These are phyloP conservation scores for Vaccinium darrowii DNA, from an alignment of 148 eudicot species.

Conservation along the genomic window DNA sequence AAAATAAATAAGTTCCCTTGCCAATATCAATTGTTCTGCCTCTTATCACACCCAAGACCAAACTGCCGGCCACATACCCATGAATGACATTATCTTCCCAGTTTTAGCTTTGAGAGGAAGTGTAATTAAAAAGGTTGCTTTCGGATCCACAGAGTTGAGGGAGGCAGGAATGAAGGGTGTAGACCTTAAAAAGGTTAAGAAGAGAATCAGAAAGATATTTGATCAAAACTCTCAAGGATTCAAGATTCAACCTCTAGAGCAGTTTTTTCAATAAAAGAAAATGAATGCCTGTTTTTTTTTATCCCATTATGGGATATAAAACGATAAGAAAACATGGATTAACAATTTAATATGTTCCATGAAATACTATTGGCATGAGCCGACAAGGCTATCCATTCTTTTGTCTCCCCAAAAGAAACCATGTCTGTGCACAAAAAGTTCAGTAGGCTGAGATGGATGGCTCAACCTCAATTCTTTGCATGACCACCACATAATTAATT, in stretches of 20 bases:
- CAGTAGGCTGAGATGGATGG: not conserved
- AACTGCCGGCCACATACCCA: no score
- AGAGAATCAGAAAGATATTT: not conserved
- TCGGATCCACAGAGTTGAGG: not conserved
- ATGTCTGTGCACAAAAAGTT: not conserved
- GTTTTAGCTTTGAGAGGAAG: no score
- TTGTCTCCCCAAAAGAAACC: not conserved
- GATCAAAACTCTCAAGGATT: not conserved
- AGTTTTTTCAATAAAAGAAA: not conserved
- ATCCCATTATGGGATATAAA: no score
- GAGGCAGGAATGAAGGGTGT: not conserved
- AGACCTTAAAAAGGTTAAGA: not conserved
- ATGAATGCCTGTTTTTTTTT: not conserved
- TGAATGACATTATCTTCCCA: no score
- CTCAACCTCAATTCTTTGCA: not conserved
- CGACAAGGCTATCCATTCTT: not conserved
- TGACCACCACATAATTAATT: not conserved
- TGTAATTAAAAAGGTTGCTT: not conserved
- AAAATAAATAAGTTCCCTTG: no score
- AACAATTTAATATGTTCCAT: not conserved
- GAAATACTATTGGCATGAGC: not conserved
- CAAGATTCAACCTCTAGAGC: no score
- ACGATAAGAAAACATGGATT: no score
- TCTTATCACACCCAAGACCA: no score
- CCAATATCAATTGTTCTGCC: no score